Evolutionary conservation across 129 eudicot genomes (phyloP).

Genomic region (Smallanthus sonchifolius): DNA sequence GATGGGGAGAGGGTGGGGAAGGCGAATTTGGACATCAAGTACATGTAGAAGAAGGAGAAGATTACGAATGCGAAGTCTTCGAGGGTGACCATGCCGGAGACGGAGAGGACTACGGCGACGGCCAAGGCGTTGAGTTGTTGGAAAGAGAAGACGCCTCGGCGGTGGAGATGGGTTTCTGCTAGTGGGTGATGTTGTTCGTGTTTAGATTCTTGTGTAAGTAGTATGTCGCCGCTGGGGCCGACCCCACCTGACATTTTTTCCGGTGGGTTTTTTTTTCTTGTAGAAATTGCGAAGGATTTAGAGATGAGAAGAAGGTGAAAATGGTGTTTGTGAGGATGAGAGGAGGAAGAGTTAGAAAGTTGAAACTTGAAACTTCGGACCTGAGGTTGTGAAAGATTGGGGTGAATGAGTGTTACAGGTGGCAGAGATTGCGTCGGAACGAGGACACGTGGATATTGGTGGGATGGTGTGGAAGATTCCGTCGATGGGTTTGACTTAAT

Average conservation of each 20-base stretch:
- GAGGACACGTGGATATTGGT: too few relatives aligned
- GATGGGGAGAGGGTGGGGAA: constrained; percentile 42
- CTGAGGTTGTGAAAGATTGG: too few relatives aligned
- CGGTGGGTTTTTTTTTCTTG: background rate
- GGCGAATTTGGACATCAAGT: constrained; percentile 54
- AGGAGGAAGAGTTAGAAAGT: too few relatives aligned
- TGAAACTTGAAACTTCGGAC: background rate
- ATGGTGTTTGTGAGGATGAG: too few relatives aligned
- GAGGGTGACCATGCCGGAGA: constrained; percentile 58
- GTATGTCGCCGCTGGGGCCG: constrained; percentile 43
- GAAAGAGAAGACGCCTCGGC: constrained; percentile 32
- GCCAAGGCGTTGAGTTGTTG: constrained; percentile 59
- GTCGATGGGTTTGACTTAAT: too few relatives aligned
- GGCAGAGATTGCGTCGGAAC: too few relatives aligned
- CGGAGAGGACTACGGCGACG: constrained; percentile 51
- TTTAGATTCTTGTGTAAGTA: constrained; percentile 25
- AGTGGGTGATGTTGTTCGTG: background rate
- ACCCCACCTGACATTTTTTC: constrained; percentile 64
- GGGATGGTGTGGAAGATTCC: too few relatives aligned
- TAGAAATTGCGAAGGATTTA: background rate
- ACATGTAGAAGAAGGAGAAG: constrained; percentile 54
- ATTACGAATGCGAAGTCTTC: constrained; percentile 50
- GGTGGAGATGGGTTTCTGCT: background rate
- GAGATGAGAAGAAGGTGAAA: background rate
- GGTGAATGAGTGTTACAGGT: too few relatives aligned